phyloP scores from a whole-genome alignment of 768 basidiomycete genomes.

The Russula compacta region DNA sequence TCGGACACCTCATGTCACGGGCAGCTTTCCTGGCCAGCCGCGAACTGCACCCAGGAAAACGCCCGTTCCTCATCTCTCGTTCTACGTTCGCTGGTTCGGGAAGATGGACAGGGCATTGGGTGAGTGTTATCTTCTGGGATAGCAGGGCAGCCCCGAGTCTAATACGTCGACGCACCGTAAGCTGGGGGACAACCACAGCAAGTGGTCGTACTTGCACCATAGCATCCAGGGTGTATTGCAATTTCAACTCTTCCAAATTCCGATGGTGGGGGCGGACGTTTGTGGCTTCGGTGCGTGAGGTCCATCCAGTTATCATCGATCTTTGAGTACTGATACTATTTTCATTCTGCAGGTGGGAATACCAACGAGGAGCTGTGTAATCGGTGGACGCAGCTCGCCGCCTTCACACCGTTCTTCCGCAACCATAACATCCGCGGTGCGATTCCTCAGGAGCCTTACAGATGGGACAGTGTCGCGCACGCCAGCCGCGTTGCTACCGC shows the following conservation, averaged over 20 bases:
- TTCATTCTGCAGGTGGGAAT: conserved; percentile 36
- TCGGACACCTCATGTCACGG: conserved; percentile 63
- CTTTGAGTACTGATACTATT: not conserved
- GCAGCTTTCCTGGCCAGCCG: conserved; percentile 53
- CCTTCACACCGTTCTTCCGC: conserved; percentile 74
- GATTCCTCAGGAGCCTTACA: conserved; percentile 69
- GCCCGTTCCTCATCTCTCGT: conserved; percentile 64
- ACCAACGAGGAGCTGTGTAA: conserved; percentile 75
- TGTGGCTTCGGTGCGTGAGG: conserved; percentile 48
- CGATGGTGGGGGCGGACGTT: conserved; percentile 76
- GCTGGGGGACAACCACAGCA: conserved; percentile 72
- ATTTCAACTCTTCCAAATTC: conserved; percentile 78
- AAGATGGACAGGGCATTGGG: conserved; percentile 68
- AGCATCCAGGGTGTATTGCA: conserved; percentile 71
- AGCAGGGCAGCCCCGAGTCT: not conserved
- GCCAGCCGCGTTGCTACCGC: conserved; percentile 63
- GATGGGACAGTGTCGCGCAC: conserved; percentile 72
- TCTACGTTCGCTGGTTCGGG: conserved; percentile 63
- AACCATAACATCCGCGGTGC: conserved; percentile 66
- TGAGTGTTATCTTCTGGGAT: conserved; percentile 23
- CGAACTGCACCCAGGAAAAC: conserved; percentile 43
- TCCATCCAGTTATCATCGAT: not conserved
- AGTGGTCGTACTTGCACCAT: conserved; percentile 63
- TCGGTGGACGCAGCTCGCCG: conserved; percentile 81
- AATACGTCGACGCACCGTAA: conserved; percentile 18